Percentiles rank a stretch among this genome's conserved stretches.
Evolutionary conservation across 2,329 filamentous ascomycete genomes (phyloP).

Genomic region (Tolypocladium ovalisporum): DNA sequence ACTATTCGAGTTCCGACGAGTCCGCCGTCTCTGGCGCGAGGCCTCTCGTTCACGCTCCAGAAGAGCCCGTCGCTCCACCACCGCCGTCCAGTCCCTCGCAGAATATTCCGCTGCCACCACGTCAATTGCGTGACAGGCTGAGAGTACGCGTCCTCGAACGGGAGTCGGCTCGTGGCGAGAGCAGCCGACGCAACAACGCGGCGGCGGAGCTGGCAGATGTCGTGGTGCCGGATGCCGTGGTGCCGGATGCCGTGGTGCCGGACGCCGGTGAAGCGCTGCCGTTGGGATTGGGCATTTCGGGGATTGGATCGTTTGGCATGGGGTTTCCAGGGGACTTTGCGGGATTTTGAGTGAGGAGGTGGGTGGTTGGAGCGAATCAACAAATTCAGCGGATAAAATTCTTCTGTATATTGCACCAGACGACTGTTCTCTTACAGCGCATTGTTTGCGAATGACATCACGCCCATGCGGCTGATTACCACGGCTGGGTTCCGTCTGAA

Average conservation of each 20-base stretch:
- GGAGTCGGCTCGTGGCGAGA: not conserved
- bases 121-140: not conserved
- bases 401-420: not conserved
- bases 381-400: too few relatives aligned
- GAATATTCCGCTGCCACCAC: not conserved
- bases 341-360: not conserved
- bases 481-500: slow-evolving; percentile 16
- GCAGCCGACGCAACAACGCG: too few relatives aligned
- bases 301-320: too few relatives aligned
- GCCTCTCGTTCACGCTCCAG: too few relatives aligned
- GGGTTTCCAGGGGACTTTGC: too few relatives aligned
- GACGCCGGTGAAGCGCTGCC: too few relatives aligned
- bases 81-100: not conserved
- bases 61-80: not conserved
- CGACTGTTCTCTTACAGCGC: not conserved
- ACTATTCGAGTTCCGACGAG: too few relatives aligned
- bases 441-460: not conserved
- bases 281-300: too few relatives aligned
- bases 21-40: too few relatives aligned
- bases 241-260: too few relatives aligned
- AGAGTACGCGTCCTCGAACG: fast-evolving
- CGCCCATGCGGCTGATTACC: slow-evolving; percentile 9
- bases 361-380: not conserved
- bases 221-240: too few relatives aligned
- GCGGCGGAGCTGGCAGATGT: too few relatives aligned